Evolutionary conservation across 306 rosid species (phyloP).

Genomic region (Begonia peltatifolia): DNA sequence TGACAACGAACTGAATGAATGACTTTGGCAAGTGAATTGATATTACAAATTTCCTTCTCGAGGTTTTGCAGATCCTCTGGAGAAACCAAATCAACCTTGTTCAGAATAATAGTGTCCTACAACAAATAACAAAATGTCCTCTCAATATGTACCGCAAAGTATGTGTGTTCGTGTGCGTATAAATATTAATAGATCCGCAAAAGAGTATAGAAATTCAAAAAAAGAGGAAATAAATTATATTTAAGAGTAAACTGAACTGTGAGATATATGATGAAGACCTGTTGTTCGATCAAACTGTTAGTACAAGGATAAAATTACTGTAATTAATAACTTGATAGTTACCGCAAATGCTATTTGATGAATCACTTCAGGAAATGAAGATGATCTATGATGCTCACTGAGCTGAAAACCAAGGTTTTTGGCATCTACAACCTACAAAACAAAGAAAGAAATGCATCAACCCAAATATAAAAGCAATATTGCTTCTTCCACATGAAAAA

Average conservation of each 20-base stretch:
- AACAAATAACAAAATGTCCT: constrained; percentile 20
- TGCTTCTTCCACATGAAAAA: not conserved
- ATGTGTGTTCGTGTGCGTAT: too few relatives aligned
- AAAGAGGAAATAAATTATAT: not conserved
- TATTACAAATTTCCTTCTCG: constrained; percentile 64
- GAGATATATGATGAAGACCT: too few relatives aligned
- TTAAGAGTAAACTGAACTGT: not conserved
- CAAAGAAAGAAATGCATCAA: constrained; percentile 8
- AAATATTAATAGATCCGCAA: not conserved
- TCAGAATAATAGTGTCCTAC: constrained; percentile 85
- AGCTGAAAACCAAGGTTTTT: constrained; percentile 75
- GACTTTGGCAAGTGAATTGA: constrained; percentile 68
- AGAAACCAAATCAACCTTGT: constrained; percentile 95
- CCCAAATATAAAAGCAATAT: too few relatives aligned
- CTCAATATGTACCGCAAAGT: too few relatives aligned
- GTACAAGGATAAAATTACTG: too few relatives aligned
- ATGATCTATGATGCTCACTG: constrained; percentile 37
- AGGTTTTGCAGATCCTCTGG: constrained; percentile 62
- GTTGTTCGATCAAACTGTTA: too few relatives aligned
- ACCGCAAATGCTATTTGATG: constrained; percentile 92
- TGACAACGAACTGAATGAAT: constrained; percentile 64
- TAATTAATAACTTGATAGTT: constrained; percentile 9
- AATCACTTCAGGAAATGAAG: constrained; percentile 84
- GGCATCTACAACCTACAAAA: constrained; percentile 70
- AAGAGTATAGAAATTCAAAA: not conserved